Evolutionary conservation across 2,329 filamentous ascomycete species (phyloP).

Genomic region (Colletotrichum siamense): DNA sequence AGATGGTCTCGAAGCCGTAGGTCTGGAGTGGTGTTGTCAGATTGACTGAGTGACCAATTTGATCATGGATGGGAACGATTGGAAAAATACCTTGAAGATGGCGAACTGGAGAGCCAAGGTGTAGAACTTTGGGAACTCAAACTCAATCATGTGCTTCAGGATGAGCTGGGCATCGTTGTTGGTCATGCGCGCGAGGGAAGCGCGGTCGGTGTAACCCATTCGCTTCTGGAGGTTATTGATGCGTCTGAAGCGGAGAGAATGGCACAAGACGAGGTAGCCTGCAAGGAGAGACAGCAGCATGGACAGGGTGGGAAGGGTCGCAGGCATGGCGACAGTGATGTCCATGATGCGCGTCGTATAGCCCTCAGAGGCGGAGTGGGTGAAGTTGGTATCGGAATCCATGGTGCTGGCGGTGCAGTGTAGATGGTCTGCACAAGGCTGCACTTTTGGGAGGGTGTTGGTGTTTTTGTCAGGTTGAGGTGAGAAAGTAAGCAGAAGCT

Average conservation of each 20-base stretch:
- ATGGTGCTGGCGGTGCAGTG: not conserved
- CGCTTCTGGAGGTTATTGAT: constrained; percentile 33
- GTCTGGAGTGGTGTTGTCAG: constrained; percentile 31
- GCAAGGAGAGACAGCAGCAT: constrained; percentile 24
- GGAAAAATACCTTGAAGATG: constrained; percentile 40
- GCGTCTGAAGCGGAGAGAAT: constrained; percentile 39
- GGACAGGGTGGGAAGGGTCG: not conserved
- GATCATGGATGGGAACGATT: no score
- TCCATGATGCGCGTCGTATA: not conserved
- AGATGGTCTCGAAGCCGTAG: constrained; percentile 43
- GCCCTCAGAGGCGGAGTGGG: not conserved
- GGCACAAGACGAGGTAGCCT: constrained; percentile 38
- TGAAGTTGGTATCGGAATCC: not conserved
- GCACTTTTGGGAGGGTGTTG: not conserved
- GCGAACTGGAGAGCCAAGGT: constrained; percentile 42
- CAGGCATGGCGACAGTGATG: not conserved
- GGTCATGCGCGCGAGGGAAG: constrained; percentile 44
- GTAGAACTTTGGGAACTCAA: constrained; percentile 45
- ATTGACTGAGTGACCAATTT: not conserved
- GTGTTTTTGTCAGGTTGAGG: not conserved
- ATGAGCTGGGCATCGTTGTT: constrained; percentile 50
- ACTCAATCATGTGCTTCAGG: constrained; percentile 34
- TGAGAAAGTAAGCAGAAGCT: not conserved
- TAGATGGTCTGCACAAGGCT: not conserved
- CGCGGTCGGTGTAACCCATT: constrained; percentile 37